Evolutionary conservation across 495 filamentous ascomycete genomes (phyloP), one percentile per base, ranked within the genome.

Genomic region (Lophiotrema nucula): DNA sequence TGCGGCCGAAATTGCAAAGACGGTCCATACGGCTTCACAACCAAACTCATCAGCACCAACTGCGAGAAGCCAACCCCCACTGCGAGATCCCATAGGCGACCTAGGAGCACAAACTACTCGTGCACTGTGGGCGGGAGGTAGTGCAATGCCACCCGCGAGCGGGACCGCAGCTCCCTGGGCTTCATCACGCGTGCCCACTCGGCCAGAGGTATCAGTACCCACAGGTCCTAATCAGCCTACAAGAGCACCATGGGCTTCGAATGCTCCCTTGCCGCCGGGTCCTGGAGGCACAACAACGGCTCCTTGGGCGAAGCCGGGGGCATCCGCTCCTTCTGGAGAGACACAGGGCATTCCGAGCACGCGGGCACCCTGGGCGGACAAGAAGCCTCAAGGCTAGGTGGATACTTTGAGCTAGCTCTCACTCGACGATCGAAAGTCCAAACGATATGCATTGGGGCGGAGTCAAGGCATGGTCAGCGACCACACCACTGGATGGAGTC

Each of bases 11-110:
- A 75, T 78, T 1, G 67, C 70, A 15, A 57, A 72, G 8, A 77
- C 79, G 15, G 69, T 81, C 0, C 85, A 92, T 66, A 74, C 81
- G 47, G 68, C 75, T 18, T 85, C 78, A 55, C 84, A 86, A 60
- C 84, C 82, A 25, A 58, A 47, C 18, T 39, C 68, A 56, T 56
- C 69, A 24, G 47, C 56, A 11, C 38, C 52, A 0, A 45, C 49
- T 26, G 45, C 60, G 41, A 45, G 47, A 47, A 44, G 19, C 33
- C 58, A 47, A 41, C 46, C 22, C 13, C 56, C 47, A 23, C 25
- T 61, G 42, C 49, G 59, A 28, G 55, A 59, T 38, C 44, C 53
- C 18, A 41, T 58, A 44, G 38, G 35, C 28, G 56, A 48, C 21
- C 24, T 53, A 38, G 54, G 44, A 41, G 26, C 28, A 35, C 54